phyloP scores from a whole-genome alignment of 495 filamentous ascomycete species.

The Penicillium ochrochloron region DNA sequence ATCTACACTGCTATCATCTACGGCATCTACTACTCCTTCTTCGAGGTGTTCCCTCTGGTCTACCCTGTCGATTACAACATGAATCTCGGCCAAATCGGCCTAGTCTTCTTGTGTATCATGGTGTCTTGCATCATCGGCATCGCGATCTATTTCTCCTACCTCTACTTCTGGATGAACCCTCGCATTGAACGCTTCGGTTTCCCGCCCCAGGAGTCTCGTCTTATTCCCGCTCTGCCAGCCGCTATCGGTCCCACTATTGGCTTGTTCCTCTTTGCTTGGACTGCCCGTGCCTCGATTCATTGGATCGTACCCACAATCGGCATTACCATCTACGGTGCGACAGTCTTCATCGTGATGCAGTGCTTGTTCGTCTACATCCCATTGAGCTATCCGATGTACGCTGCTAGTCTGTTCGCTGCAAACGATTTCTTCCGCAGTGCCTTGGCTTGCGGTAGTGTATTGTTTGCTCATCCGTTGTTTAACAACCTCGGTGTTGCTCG shows the following conservation, averaged over 20 bases:
- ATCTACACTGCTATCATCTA: slow-evolving; percentile 67
- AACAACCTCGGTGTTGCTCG: slow-evolving; percentile 59
- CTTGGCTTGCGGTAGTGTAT: slow-evolving; percentile 60
- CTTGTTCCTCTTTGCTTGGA: slow-evolving; percentile 69
- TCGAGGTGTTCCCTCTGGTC: slow-evolving; percentile 76
- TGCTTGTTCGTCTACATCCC: slow-evolving; percentile 70
- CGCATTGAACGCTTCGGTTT: slow-evolving; percentile 50
- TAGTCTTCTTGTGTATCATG: slow-evolving; percentile 67
- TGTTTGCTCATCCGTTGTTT: slow-evolving; percentile 63
- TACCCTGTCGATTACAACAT: slow-evolving; percentile 67
- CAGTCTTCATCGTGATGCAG: slow-evolving; percentile 59
- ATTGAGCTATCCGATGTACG: slow-evolving; percentile 64
- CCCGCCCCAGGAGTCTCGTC: slow-evolving; percentile 53
- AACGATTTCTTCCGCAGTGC: slow-evolving; percentile 63
- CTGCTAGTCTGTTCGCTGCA: slow-evolving; percentile 63
- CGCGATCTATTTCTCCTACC: slow-evolving; percentile 55
- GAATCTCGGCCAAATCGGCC: slow-evolving; percentile 62
- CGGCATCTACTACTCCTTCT: slow-evolving; percentile 72
- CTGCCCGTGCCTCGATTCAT: slow-evolving; percentile 55
- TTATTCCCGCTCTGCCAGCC: slow-evolving; percentile 61
- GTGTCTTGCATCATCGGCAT: slow-evolving; percentile 61
- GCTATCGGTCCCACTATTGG: slow-evolving; percentile 58
- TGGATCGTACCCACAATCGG: slow-evolving; percentile 69
- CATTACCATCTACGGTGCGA: slow-evolving; percentile 57
- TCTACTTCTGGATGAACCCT: slow-evolving; percentile 58